Evolutionary conservation across 1,139 yeast genomes (phyloP), one percentile per base, ranked within the genome.

Genomic region (Protomyces lactucae-debilis): DNA sequence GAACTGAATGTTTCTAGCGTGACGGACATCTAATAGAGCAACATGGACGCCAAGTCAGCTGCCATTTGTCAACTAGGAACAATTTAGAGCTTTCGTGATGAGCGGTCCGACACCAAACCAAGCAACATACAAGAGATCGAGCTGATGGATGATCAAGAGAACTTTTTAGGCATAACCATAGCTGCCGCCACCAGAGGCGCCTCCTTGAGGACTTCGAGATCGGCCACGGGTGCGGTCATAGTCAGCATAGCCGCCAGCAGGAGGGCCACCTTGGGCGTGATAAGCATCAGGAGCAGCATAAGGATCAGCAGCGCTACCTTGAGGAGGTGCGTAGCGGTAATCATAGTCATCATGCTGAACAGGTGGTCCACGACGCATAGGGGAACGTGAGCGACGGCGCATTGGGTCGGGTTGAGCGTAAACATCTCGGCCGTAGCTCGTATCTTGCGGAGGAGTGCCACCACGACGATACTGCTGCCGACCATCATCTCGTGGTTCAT

Each of bases 211-310:
- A 43, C 48, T 43, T n/a, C 48, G 48, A 5, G 48, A 43, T 16
- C 48, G 21, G 48, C 48, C 48, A 16, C 48, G 48, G 16, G 12
- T 21, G 23, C 48, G 48, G 14, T 43, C 48, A 43, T 43, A 43
- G 48, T 43, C 48, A 43, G 48, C 48, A 43, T 43, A 43, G 10
- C 48, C 25, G 9, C 48, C 48, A 18, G 23, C 48, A 43, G 48
- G 12, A n/a, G 48, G 14, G 18, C 23, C 25, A 16, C 6, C 6
- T 12, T n/a, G 23, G 23, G 9, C 48, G n/a, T 43, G 18, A 18
- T 43, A 43, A 43, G 48, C 48, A 43, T 43, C 48, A 6, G 48
- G 48, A n/a, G 48, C 48, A 43, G 48, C 48, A 43, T 43, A 43
- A n/a, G 48, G 25, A 43, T 43, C 48, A 16, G 48, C 48, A 16